Conservation (phyloP, 75 land plant species). For the Picea glauca region DNA sequence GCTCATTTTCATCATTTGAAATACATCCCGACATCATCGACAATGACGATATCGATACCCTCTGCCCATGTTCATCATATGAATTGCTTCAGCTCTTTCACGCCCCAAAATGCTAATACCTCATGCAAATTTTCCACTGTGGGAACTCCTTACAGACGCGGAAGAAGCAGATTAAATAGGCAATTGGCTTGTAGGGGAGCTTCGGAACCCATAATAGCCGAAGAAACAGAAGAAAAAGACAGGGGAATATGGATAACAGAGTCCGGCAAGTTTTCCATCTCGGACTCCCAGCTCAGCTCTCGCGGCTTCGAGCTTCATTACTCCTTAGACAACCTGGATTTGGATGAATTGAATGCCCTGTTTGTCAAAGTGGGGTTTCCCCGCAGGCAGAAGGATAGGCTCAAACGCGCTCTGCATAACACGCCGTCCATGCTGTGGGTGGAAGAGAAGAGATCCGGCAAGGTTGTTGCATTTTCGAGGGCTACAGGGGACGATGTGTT, state of each 20-base stretch:
- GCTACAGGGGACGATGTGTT: slow-evolving; percentile 95
- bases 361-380: slow-evolving; percentile 92
- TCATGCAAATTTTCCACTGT: too few species aligned
- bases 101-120: too few species aligned
- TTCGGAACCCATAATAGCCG: background rate
- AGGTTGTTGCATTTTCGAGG: slow-evolving; percentile 81
- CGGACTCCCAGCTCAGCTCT: slow-evolving; percentile 60
- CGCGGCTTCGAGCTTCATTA: slow-evolving; percentile 64
- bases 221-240: background rate
- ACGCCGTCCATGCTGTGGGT: slow-evolving; percentile 67
- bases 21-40: too few species aligned
- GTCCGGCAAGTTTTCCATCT: slow-evolving; percentile 34
- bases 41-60: too few species aligned
- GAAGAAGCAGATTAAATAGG: background rate
- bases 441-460: slow-evolving; percentile 31
- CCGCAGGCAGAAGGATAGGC: slow-evolving; percentile 59
- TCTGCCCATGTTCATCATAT: too few species aligned
- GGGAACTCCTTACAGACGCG: too few species aligned
- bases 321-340: slow-evolving; percentile 49
- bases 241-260: background rate
- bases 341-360: slow-evolving; percentile 73
- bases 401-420: slow-evolving; percentile 59
- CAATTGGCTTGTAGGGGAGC: slow-evolving; percentile 1
- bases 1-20: too few species aligned
- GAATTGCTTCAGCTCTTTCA: too few species aligned